These are phyloP conservation scores for Starmera dryadoides DNA, from an alignment of 805 yeast genomes.

Conservation along the genomic window DNA sequence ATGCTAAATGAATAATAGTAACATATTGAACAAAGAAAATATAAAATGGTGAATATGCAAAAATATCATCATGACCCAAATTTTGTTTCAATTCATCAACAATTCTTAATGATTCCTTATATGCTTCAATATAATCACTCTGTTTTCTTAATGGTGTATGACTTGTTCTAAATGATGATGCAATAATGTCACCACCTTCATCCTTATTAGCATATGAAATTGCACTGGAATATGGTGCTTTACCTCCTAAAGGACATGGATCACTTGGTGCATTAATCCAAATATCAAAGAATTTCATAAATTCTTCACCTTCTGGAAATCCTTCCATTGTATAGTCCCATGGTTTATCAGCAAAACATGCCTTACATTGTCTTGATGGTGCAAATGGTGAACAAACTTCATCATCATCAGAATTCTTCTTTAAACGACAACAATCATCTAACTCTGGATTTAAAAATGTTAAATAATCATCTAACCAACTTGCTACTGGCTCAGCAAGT, in stretches of 20 bases:
- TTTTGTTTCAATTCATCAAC: slow-evolving; percentile 42
- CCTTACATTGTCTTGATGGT: slow-evolving; percentile 63
- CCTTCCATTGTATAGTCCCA: slow-evolving; percentile 77
- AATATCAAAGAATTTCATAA: slow-evolving; percentile 61
- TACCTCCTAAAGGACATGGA: slow-evolving; percentile 93
- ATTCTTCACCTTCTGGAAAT: slow-evolving; percentile 68
- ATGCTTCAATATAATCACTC: slow-evolving; percentile 75
- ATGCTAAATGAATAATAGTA: slow-evolving; percentile 53
- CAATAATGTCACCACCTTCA: slow-evolving; percentile 32
- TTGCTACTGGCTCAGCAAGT: slow-evolving; percentile 75
- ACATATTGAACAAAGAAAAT: slow-evolving; percentile 87
- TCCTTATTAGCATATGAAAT: slow-evolving; percentile 40
- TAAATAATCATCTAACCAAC: slow-evolving; percentile 90
- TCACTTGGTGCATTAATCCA: slow-evolving; percentile 86
- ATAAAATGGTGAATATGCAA: slow-evolving; percentile 91
- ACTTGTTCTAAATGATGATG: slow-evolving; percentile 72
- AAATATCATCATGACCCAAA: slow-evolving; percentile 44
- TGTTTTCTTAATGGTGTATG: slow-evolving; percentile 81
- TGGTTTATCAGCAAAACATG: slow-evolving; percentile 57
- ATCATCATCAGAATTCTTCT: slow-evolving; percentile 37
- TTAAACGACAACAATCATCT: slow-evolving; percentile 77
- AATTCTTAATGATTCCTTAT: slow-evolving; percentile 62
- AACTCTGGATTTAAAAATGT: slow-evolving; percentile 82
- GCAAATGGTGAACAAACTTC: slow-evolving; percentile 63
- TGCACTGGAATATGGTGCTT: slow-evolving; percentile 76